A percentile compares a stretch with the other conserved stretches of the same genome.
These are phyloP conservation scores for Gastrolobium bilobum DNA, from an alignment of 306 rosid genomes.

Conservation along the genomic window DNA sequence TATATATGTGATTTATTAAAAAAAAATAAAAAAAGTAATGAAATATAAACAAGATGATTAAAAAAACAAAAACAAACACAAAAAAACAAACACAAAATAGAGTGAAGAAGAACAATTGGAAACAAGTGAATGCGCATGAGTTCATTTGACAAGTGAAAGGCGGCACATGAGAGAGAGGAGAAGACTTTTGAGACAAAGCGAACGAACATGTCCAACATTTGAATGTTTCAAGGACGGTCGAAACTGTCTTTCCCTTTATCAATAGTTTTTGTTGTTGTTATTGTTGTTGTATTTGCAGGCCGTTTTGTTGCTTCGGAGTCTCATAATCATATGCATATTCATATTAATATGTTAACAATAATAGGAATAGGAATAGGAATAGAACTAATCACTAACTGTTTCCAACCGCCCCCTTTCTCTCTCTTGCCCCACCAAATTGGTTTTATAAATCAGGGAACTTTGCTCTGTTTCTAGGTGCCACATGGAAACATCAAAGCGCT, in stretches of 20 bases:
- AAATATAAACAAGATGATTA: constrained; percentile 39
- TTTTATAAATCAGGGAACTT: not conserved
- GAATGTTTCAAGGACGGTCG: constrained; percentile 54
- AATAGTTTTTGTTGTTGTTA: not conserved
- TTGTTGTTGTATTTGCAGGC: constrained; percentile 51
- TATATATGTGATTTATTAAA: no score
- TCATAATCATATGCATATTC: not conserved
- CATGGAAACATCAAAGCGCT: constrained; percentile 8
- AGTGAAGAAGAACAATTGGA: constrained; percentile 58
- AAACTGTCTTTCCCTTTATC: constrained; percentile 31
- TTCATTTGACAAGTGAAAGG: constrained; percentile 49
- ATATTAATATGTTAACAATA: not conserved
- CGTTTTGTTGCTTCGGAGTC: constrained; percentile 18
- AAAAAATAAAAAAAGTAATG: not conserved
- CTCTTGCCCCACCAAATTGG: not conserved
- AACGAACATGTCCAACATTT: not conserved
- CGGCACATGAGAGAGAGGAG: constrained; percentile 54
- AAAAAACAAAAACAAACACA: not conserved
- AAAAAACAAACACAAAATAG: constrained; percentile 38
- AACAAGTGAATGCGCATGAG: constrained; percentile 49
- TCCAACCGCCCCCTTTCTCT: not conserved
- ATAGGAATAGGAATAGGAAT: no score
- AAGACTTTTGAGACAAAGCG: not conserved
- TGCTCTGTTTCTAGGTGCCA: not conserved
- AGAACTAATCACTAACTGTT: not conserved